Evolutionary conservation across 2,329 filamentous ascomycete species (phyloP), one percentile per base, ranked within the genome.

Genomic region (Monosporascus ibericus): DNA sequence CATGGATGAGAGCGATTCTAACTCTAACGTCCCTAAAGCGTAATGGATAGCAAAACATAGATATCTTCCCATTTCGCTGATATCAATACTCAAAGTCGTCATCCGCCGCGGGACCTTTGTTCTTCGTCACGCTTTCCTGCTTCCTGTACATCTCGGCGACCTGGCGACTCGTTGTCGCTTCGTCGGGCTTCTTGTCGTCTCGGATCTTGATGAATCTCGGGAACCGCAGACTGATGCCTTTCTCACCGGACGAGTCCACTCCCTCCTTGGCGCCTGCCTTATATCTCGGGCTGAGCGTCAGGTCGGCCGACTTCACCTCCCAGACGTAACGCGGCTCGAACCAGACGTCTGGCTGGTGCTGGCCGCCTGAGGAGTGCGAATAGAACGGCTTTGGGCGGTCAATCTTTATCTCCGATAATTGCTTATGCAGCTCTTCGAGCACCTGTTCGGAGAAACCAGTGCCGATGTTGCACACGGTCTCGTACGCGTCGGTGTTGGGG

Each of bases 331-430:
- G 84, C 15, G 94, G 90, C 76, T 99, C 94, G 68, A 99, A 94
- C 94, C 94, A 99, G 38, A 99, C 91, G 68, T 99, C 94, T 1
- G 94, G 94, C 69, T 99, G 94, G 68, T 97, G 91, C 72, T 95
- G 92, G 48, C 85, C 84, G 48, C 89, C 90, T 0, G 79, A 75
- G 4, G 88, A 91, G 70, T 99, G 94, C 1, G 84, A 79, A 72
- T 97, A 99, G 70, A 96, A 99, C 0, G 94, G 94, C 66, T 99
- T 99, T 1, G 92, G 83, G 1, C 86, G 84, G 65, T 95, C 90
- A 61, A 99, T 99, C 60, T 87, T 84, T 48, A 90, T 84, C 8
- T 84, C 79, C 0, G 82, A 86, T 27, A 99, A 84, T 49, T 86
- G 78, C 24, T 80, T 76, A 74, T 97, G 85, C 15, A 97, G 78